Evolutionary conservation across 495 filamentous ascomycete genomes (phyloP).

Genomic region (Parathielavia hyrcaniae): DNA sequence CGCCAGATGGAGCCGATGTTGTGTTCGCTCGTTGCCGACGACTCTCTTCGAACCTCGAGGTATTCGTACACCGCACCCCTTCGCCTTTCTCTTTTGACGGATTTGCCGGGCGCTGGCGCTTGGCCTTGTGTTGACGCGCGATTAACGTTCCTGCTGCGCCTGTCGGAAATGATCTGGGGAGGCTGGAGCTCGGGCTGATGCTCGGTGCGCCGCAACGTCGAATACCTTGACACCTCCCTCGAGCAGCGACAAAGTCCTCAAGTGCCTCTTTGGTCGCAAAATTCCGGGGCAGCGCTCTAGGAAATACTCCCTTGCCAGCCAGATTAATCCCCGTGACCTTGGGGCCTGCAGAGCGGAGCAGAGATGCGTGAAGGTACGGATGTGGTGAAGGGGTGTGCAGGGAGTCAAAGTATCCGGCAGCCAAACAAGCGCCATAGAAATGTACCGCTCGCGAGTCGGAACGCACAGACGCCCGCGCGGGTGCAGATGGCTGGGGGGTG

Average conservation of each 20-base stretch:
- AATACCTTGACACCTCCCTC: neutral
- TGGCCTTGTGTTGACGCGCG: slow-evolving; percentile 43
- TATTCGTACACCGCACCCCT: too few relatives aligned
- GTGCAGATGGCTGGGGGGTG: slow-evolving; percentile 11
- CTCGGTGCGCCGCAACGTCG: slow-evolving; percentile 3
- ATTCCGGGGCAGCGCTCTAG: too few relatives aligned
- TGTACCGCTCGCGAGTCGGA: slow-evolving; percentile 14
- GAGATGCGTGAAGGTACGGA: slow-evolving; percentile 3
- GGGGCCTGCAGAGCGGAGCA: neutral
- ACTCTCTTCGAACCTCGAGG: neutral
- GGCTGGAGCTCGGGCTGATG: neutral
- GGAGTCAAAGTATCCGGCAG: slow-evolving; percentile 11
- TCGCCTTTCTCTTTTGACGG: slow-evolving; percentile 9
- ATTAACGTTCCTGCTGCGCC: slow-evolving; percentile 37
- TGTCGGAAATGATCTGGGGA: slow-evolving; percentile 27
- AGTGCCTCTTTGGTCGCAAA: neutral
- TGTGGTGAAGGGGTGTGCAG: neutral
- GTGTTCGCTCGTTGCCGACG: neutral
- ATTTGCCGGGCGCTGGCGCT: slow-evolving; percentile 18
- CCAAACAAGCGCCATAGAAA: slow-evolving; percentile 17
- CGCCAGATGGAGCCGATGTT: slow-evolving; percentile 3
- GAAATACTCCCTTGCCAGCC: neutral
- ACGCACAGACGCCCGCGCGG: slow-evolving; percentile 18
- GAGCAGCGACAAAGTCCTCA: neutral
- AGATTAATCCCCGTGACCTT: neutral